Conservation (phyloP, 192 early-diverging fungal genomes). For the Coemansia sp. region DNA sequence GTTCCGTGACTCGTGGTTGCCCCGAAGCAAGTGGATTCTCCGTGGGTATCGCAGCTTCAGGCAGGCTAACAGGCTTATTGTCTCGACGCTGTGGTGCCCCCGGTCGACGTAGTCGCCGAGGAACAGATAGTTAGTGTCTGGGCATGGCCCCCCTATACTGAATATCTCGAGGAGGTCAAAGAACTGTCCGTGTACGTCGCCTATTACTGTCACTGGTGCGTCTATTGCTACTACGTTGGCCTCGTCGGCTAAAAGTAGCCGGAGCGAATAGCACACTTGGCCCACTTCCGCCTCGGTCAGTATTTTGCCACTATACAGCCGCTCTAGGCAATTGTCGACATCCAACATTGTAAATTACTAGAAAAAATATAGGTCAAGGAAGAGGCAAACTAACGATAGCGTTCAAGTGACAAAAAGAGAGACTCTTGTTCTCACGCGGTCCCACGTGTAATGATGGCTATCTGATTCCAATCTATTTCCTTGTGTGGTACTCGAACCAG, state of each 20-base stretch:
- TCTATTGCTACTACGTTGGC: conserved; percentile 81
- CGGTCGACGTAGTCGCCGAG: conserved; percentile 99
- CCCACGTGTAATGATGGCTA: background rate
- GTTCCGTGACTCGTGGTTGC: conserved; percentile 92
- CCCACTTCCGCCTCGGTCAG: conserved; percentile 71
- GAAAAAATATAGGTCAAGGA: background rate
- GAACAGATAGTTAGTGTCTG: conserved; percentile 94
- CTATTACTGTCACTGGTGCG: conserved; percentile 89
- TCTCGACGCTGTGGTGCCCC: conserved; percentile 97
- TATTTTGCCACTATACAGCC: conserved; percentile 70
- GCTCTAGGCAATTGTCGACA: conserved; percentile 77
- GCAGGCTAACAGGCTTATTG: conserved; percentile 83
- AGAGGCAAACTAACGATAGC: background rate
- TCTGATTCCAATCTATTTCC: background rate
- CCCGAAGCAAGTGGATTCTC: conserved; percentile 84
- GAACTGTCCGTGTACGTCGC: conserved; percentile 91
- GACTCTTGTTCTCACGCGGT: background rate
- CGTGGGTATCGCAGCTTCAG: conserved; percentile 87
- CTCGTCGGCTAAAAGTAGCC: conserved; percentile 76
- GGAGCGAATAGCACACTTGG: conserved; percentile 78
- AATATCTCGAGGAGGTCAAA: conserved; percentile 96
- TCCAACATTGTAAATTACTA: conserved; percentile 43
- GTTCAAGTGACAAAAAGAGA: background rate
- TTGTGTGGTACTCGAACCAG: background rate
- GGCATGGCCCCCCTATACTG: conserved; percentile 88